Evolutionary conservation across 1,139 yeast genomes (phyloP), one percentile per base, ranked within the genome.

Genomic region (Yamadazyma siamensis): DNA sequence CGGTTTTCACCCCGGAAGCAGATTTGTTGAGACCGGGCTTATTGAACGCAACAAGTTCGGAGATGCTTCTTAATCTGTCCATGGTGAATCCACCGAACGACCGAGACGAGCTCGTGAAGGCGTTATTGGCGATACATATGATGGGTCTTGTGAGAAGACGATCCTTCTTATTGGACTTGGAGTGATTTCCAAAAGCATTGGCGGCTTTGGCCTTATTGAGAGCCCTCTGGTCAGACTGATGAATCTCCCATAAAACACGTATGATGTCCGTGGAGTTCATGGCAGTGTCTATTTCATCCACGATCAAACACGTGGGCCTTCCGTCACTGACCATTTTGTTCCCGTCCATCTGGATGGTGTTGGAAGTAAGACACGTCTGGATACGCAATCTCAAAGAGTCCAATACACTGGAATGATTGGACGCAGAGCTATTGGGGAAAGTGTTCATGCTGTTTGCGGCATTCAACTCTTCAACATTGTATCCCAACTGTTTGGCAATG

Each of bases 271-370:
- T 45, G 26, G 71, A 60, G 47, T 89, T 95, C 0, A 80, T 67
- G n/a, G 87, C 81, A 4, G 96, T 94, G 48, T 91, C 98, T 25
- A 91, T 73, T 52, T 91, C 97, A 56, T 91, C 97, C 6, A 89
- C 83, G 2, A 91, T 68, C 10, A 88, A 61, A 50, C 95, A 87
- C 0, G 85, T 77, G 0, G 96, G 95, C 36, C 71, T 77, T 1
- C 80, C 78, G 23, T 46, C 38, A 6, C 28, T 33, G 7, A 28
- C 15, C 10, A 43, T 24, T 22, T 36, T 39, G 15, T 32, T 32
- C 2, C 44, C 46, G 15, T 49, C 44, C 3, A 61, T 48, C 6
- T 75, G 68, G 34, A 78, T 71, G 4, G 80, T 70, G 39, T 80
- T 79, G 14, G 85, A 72, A 6, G 80, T 77, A 31, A 88, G 61